A percentile compares a stretch with the other conserved stretches of the same genome.
Evolutionary conservation across 2,329 filamentous ascomycete species (phyloP).

Genomic region (Hypomyces perniciosus): DNA sequence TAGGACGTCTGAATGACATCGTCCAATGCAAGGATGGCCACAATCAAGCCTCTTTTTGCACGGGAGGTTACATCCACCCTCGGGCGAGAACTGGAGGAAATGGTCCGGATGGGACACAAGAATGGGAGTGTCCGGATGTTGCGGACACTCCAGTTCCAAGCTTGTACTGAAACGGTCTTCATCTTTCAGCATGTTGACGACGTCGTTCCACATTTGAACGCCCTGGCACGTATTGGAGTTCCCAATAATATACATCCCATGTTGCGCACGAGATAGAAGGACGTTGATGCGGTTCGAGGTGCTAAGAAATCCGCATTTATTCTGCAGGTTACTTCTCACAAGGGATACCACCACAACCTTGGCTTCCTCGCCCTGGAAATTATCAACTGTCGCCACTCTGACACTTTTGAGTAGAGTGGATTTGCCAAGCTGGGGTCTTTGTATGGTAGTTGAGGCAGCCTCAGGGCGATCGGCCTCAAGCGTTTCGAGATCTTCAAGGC

Average conservation of each 20-base stretch:
- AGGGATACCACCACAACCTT: conserved; percentile 65
- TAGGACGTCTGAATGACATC: conserved; percentile 42
- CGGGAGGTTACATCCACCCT: conserved; percentile 53
- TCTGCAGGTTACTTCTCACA: conserved; percentile 58
- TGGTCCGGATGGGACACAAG: conserved; percentile 49
- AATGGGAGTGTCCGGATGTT: conserved; percentile 50
- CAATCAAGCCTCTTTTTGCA: conserved; percentile 46
- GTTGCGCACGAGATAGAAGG: conserved; percentile 57
- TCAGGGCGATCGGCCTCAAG: conserved; percentile 22
- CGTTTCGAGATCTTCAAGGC: conserved; percentile 44
- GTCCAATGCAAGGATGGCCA: conserved; percentile 40
- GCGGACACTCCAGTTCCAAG: conserved; percentile 54
- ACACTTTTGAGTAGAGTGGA: conserved; percentile 41
- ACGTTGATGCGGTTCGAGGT: conserved; percentile 65
- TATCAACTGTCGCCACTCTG: conserved; percentile 61
- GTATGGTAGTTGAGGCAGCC: neutral
- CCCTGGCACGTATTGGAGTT: conserved; percentile 52
- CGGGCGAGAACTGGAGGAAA: conserved; percentile 50
- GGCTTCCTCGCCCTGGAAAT: conserved; percentile 72
- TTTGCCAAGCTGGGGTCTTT: conserved; percentile 14
- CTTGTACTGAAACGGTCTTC: conserved; percentile 41
- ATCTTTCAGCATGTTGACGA: conserved; percentile 45
- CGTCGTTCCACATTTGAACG: conserved; percentile 58
- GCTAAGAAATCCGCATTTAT: conserved; percentile 59
- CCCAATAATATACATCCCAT: conserved; percentile 69